Conservation (phyloP, 768 basidiomycete species). For the Calocybe indica region DNA sequence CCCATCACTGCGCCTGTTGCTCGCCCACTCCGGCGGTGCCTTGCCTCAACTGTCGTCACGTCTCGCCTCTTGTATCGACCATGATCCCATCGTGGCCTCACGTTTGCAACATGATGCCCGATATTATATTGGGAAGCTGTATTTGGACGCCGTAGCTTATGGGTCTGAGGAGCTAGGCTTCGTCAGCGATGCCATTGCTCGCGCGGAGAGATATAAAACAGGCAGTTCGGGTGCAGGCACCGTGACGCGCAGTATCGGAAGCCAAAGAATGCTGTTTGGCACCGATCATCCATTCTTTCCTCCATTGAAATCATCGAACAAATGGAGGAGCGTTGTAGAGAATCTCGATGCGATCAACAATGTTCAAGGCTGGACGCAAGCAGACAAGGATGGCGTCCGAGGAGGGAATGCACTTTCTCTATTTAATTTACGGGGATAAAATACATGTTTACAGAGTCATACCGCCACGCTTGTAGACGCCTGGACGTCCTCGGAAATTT, state of each 20-base stretch:
- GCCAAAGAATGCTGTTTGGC: constrained; percentile 67
- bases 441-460: neutral
- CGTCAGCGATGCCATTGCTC: constrained; percentile 62
- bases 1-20: constrained; percentile 67
- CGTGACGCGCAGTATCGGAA: constrained; percentile 41
- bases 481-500: constrained; percentile 41
- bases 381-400: constrained; percentile 58
- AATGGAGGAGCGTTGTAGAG: constrained; percentile 83
- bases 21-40: constrained; percentile 86
- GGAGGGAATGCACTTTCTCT: constrained; percentile 71
- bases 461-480: neutral
- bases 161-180: constrained; percentile 82
- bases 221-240: constrained; percentile 21
- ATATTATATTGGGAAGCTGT: constrained; percentile 75
- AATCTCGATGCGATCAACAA: constrained; percentile 75
- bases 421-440: constrained; percentile 43
- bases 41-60: constrained; percentile 81
- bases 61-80: constrained; percentile 77
- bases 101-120: constrained; percentile 78
- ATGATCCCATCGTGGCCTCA: constrained; percentile 75
- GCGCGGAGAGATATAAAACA: constrained; percentile 44
- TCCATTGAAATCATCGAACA: constrained; percentile 58
- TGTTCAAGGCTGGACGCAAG: constrained; percentile 54
- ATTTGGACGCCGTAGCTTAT: constrained; percentile 85
- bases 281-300: constrained; percentile 94